Evolutionary conservation across 2,329 filamentous ascomycete genomes (phyloP).

Genomic region (Juglanconis juglandina): DNA sequence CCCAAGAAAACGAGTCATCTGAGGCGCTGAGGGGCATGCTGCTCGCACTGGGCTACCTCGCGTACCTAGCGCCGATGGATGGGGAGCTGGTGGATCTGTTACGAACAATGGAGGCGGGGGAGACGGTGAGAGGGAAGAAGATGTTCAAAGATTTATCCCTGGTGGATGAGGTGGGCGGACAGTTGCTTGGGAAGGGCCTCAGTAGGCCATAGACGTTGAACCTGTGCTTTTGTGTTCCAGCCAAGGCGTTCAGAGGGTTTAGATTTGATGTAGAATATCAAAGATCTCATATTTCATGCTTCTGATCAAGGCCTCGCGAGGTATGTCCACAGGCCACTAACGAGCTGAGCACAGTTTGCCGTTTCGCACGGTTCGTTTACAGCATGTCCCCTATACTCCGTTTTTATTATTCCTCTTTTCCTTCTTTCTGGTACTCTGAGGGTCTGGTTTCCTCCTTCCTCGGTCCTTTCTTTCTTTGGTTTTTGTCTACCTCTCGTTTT

Average conservation of each 20-base stretch:
- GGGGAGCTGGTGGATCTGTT: slow-evolving; percentile 80
- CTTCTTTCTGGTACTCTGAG: no score
- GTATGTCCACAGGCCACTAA: no score
- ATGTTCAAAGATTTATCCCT: slow-evolving; percentile 57
- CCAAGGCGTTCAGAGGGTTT: neutral
- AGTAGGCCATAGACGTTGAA: slow-evolving; percentile 24
- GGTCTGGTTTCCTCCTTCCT: no score
- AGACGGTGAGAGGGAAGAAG: slow-evolving; percentile 58
- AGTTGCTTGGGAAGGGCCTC: slow-evolving; percentile 50
- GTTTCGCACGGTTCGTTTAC: no score
- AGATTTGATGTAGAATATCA: no score
- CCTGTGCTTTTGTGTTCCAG: neutral
- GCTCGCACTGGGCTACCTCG: slow-evolving; percentile 70
- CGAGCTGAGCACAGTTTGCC: no score
- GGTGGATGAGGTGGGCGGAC: slow-evolving; percentile 50
- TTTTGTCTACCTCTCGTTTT: no score
- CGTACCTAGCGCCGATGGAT: slow-evolving; percentile 65
- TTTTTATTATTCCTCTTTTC: no score
- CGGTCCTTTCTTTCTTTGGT: no score
- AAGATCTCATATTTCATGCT: no score
- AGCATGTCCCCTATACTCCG: no score
- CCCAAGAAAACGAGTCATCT: slow-evolving; percentile 54
- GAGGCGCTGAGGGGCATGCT: slow-evolving; percentile 77
- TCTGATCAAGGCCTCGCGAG: no score
- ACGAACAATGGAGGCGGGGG: slow-evolving; percentile 69